phyloP scores from a whole-genome alignment of 495 filamentous ascomycete species.

The Cercophora sp. region DNA sequence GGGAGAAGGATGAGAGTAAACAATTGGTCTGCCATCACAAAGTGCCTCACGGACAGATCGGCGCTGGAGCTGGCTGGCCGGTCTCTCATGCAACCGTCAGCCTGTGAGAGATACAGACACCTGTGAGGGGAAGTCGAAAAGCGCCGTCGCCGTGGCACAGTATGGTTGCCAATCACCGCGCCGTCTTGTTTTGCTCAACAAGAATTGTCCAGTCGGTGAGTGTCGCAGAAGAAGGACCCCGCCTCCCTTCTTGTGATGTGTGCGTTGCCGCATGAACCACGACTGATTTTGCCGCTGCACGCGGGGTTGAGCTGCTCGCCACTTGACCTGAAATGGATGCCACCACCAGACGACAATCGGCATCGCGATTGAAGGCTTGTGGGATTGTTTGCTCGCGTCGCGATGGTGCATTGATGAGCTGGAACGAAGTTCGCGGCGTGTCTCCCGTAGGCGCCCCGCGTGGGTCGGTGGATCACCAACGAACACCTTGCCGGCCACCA shows the following conservation, averaged over 20 bases:
- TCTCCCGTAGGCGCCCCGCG: not conserved
- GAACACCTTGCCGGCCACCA: not conserved
- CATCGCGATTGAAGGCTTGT: too few relatives aligned
- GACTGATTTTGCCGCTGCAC: slow-evolving; percentile 28
- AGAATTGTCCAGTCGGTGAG: slow-evolving; percentile 12
- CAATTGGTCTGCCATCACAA: not conserved
- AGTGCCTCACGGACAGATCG: too few relatives aligned
- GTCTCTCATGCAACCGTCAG: not conserved
- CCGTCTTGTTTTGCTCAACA: not conserved
- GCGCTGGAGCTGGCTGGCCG: too few relatives aligned
- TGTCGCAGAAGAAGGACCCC: not conserved
- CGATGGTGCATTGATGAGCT: too few relatives aligned
- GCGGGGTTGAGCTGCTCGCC: slow-evolving; percentile 9
- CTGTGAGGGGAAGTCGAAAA: not conserved
- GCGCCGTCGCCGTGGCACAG: slow-evolving; percentile 10
- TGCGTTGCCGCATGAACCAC: slow-evolving; percentile 26
- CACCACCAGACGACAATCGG: too few relatives aligned
- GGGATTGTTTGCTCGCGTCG: too few relatives aligned
- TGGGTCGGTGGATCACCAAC: not conserved
- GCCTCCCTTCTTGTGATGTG: not conserved
- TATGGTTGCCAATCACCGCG: slow-evolving; percentile 8
- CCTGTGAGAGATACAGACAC: slow-evolving; percentile 2
- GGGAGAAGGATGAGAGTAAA: not conserved
- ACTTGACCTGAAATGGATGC: too few relatives aligned
- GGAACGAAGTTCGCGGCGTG: too few relatives aligned